A percentile compares a stretch with the other conserved stretches of the same genome.
These are phyloP conservation scores for Stromatinia cepivora DNA, from an alignment of 2,329 filamentous ascomycete genomes.

Conservation along the genomic window DNA sequence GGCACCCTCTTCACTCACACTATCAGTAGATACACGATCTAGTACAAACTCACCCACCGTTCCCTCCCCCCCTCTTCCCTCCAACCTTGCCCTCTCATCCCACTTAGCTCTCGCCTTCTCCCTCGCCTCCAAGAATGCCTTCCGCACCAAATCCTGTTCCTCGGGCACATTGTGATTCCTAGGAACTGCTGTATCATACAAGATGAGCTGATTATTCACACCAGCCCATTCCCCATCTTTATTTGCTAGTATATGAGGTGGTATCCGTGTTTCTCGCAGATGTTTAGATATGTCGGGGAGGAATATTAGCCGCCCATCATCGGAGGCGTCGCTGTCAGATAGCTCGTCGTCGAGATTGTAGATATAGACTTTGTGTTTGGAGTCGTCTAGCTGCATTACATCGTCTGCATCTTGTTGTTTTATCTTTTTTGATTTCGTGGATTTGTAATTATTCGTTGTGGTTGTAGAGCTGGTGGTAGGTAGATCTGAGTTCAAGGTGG, in stretches of 20 bases:
- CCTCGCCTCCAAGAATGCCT: slow-evolving; percentile 79
- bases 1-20: slow-evolving; percentile 1
- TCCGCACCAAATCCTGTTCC: slow-evolving; percentile 75
- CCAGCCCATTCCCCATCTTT: slow-evolving; percentile 55
- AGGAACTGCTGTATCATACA: slow-evolving; percentile 70
- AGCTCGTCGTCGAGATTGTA: slow-evolving; percentile 88
- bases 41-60: slow-evolving; percentile 26
- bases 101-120: slow-evolving; percentile 64
- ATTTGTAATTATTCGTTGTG: slow-evolving; percentile 29
- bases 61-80: slow-evolving; percentile 39
- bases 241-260: slow-evolving; percentile 60
- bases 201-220: slow-evolving; percentile 67
- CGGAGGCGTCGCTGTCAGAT: slow-evolving; percentile 61
- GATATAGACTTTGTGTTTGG: slow-evolving; percentile 85
- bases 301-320: slow-evolving; percentile 68
- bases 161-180: slow-evolving; percentile 72
- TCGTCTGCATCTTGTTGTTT: slow-evolving; percentile 48
- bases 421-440: slow-evolving; percentile 28
- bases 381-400: slow-evolving; percentile 79
- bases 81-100: slow-evolving; percentile 44
- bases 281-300: slow-evolving; percentile 84
- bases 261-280: slow-evolving; percentile 67
- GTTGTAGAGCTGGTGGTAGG: slow-evolving; percentile 16
- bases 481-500: slow-evolving; percentile 35
- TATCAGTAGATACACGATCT: slow-evolving; percentile 27